Percentiles rank a stretch among this genome's conserved stretches.
phyloP scores from a whole-genome alignment of 2,329 filamentous ascomycete genomes.

The Meredithiella fracta region DNA sequence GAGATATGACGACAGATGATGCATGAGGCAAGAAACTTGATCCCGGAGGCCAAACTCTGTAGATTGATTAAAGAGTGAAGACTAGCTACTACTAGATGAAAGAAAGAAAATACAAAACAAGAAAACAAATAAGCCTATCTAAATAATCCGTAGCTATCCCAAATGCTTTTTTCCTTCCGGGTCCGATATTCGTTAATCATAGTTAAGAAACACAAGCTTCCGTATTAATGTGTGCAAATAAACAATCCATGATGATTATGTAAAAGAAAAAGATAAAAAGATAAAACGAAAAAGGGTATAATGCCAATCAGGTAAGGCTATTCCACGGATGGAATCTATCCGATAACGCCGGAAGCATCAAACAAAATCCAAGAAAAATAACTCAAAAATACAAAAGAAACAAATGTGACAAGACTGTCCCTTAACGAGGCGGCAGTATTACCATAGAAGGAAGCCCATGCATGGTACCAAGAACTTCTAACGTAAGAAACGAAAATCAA shows the following conservation, averaged over 20 bases:
- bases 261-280: constrained; percentile 1
- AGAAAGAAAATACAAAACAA: background rate
- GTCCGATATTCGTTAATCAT: background rate
- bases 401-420: background rate
- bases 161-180: background rate
- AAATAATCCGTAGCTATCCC: background rate
- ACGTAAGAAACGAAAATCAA: background rate
- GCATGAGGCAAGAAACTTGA: background rate
- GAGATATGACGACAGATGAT: background rate
- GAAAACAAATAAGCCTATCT: background rate
- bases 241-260: background rate
- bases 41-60: background rate
- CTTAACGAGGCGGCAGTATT: background rate
- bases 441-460: background rate
- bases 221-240: background rate
- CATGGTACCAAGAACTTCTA: background rate
- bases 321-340: constrained; percentile 2
- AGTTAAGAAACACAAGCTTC: background rate
- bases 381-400: background rate
- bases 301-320: constrained; percentile 1
- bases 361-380: background rate
- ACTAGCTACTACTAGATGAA: background rate
- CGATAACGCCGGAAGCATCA: constrained; percentile 3
- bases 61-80: background rate
- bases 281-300: constrained; percentile 2